Percentiles rank a stretch among this genome's conserved stretches.
Evolutionary conservation across 257 asterid genomes (phyloP).

Genomic region (Fraxinus quadrangulata): DNA sequence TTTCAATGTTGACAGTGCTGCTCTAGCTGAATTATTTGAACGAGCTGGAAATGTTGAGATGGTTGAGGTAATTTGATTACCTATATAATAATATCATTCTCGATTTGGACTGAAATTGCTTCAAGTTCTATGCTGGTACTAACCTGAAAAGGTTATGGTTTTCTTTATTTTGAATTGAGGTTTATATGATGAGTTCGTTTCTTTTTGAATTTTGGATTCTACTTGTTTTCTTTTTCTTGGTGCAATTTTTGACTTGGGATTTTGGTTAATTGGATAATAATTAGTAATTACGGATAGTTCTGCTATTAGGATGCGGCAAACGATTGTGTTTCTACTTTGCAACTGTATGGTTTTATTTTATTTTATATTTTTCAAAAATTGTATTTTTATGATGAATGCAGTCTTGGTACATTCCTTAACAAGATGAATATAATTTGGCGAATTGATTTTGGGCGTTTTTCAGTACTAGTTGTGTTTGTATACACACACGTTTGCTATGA

Average conservation of each 20-base stretch:
- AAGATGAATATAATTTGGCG: too few relatives aligned
- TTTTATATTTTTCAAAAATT: too few relatives aligned
- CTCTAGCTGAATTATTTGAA: slow-evolving; percentile 77
- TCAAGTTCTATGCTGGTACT: background rate
- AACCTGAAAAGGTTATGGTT: background rate
- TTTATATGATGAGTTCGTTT: background rate
- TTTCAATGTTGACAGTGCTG: slow-evolving; percentile 69
- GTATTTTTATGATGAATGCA: background rate
- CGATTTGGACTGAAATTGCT: background rate
- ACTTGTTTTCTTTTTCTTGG: background rate
- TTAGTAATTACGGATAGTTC: background rate
- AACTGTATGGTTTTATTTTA: background rate
- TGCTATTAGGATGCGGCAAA: background rate
- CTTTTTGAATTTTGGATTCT: background rate
- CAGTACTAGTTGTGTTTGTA: background rate
- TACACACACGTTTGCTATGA: background rate
- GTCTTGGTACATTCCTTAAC: background rate
- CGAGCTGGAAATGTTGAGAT: slow-evolving; percentile 80
- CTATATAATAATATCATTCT: background rate
- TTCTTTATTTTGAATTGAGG: background rate
- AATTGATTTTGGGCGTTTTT: too few relatives aligned
- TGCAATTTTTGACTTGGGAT: background rate
- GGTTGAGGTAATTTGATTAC: slow-evolving; percentile 71
- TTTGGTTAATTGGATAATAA: background rate
- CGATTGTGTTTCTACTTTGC: background rate